These are phyloP conservation scores for Syncephalastrum sp. DNA, from an alignment of 371 early-diverging fungal genomes.

Conservation along the genomic window DNA sequence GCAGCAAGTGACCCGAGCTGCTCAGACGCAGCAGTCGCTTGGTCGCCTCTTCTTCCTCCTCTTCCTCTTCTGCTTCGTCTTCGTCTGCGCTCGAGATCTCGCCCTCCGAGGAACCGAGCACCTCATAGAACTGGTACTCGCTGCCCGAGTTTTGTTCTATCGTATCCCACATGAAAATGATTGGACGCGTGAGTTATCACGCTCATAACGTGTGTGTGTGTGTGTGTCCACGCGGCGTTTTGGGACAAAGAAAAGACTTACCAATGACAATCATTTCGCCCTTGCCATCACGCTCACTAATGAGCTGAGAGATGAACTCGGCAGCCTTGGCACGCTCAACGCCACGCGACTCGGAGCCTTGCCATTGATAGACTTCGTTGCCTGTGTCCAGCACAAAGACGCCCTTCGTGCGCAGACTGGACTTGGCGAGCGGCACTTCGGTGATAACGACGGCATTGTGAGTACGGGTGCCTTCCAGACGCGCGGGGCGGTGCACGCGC, in stretches of 20 bases:
- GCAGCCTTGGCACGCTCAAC: constrained; percentile 76
- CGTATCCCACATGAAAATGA: background rate
- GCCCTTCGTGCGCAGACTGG: constrained; percentile 70
- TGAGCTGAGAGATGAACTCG: constrained; percentile 61
- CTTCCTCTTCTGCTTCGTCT: constrained; percentile 26
- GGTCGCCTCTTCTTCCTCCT: constrained; percentile 27
- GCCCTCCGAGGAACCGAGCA: constrained; percentile 62
- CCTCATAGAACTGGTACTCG: constrained; percentile 60
- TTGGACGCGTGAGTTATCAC: constrained; percentile 1
- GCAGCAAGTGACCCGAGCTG: constrained; percentile 31
- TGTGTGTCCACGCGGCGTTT: too few relatives aligned
- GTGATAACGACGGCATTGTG: constrained; percentile 57
- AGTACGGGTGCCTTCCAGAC: constrained; percentile 37
- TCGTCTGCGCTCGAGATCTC: constrained; percentile 48
- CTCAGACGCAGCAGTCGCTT: constrained; percentile 45
- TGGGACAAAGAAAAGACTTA: constrained; percentile 20
- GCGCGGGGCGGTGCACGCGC: constrained; percentile 59
- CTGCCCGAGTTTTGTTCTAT: constrained; percentile 69
- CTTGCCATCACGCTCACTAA: constrained; percentile 60
- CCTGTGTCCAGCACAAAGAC: constrained; percentile 81
- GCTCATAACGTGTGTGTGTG: background rate
- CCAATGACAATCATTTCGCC: constrained; percentile 69
- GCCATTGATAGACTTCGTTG: constrained; percentile 71
- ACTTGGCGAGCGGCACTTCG: constrained; percentile 57
- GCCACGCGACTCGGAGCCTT: constrained; percentile 65